Evolutionary conservation across 1,284 basidiomycete species (phyloP).

Genomic region (Fomitopsis schrenkii): DNA sequence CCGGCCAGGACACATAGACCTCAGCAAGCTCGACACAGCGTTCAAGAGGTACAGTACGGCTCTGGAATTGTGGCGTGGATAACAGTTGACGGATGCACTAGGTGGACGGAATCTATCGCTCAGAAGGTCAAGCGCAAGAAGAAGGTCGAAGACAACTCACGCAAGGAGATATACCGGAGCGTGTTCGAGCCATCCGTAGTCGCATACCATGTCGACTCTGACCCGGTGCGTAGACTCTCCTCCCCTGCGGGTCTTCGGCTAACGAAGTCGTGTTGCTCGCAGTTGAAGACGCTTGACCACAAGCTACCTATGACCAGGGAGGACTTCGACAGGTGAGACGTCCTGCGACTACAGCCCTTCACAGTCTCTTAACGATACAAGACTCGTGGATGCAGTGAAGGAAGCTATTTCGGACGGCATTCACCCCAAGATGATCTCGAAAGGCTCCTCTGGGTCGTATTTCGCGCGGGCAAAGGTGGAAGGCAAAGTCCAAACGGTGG

Average conservation of each 20-base stretch:
- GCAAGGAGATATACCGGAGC: conserved; percentile 72
- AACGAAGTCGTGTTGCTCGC: background rate
- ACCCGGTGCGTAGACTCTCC: conserved; percentile 33
- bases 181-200: conserved; percentile 65
- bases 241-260: background rate
- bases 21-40: conserved; percentile 72
- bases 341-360: background rate
- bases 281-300: conserved; percentile 78
- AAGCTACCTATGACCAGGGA: conserved; percentile 67
- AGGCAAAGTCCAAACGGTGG: conserved; percentile 69
- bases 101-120: conserved; percentile 82
- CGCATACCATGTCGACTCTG: conserved; percentile 26
- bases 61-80: too few species aligned
- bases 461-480: conserved; percentile 77
- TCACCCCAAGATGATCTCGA: conserved; percentile 85
- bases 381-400: conserved; percentile 62
- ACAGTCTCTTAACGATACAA: conserved; percentile 27
- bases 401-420: conserved; percentile 70
- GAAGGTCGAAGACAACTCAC: conserved; percentile 59
- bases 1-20: conserved; percentile 65
- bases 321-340: conserved; percentile 62
- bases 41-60: conserved; percentile 60
- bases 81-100: conserved; percentile 21
- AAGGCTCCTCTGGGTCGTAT: conserved; percentile 85
- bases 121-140: conserved; percentile 80